phyloP scores from a whole-genome alignment of 2,329 filamentous ascomycete genomes.

The Fusarium albidum region DNA sequence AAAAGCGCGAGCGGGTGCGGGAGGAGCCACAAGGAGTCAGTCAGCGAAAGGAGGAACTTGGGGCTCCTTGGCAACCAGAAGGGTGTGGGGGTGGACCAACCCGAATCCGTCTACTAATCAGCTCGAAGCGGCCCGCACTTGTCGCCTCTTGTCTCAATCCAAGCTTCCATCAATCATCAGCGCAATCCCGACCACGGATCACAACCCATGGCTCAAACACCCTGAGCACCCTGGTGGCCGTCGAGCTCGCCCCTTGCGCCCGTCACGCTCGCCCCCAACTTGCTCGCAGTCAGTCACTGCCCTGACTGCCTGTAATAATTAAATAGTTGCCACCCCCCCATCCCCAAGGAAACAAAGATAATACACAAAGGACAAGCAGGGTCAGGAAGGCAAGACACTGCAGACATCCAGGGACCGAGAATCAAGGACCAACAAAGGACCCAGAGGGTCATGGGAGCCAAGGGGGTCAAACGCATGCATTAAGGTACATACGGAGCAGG shows the following conservation, averaged over 20 bases:
- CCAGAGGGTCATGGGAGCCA: constrained; percentile 1
- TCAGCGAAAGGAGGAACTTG: constrained; percentile 15
- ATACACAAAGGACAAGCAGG: not conserved
- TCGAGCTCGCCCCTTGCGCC: constrained; percentile 33
- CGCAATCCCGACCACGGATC: constrained; percentile 32
- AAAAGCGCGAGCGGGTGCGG: constrained; percentile 22
- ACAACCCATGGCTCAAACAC: constrained; percentile 23
- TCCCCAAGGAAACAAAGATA: constrained; percentile 14
- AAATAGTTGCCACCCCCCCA: constrained; percentile 5
- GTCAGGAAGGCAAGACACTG: not conserved
- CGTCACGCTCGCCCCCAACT: constrained; percentile 34
- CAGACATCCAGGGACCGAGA: constrained; percentile 18
- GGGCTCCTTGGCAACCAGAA: constrained; percentile 20
- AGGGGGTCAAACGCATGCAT: not conserved
- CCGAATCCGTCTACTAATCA: constrained; percentile 36
- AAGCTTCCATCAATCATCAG: constrained; percentile 35
- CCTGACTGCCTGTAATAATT: too few relatives aligned
- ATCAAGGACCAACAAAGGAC: constrained; percentile 12
- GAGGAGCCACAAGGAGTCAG: constrained; percentile 26
- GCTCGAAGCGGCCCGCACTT: constrained; percentile 21
- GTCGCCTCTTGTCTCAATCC: constrained; percentile 30
- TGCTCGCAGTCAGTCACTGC: constrained; percentile 5
- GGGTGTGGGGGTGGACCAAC: constrained; percentile 35
- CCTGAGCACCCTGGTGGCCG: constrained; percentile 27
- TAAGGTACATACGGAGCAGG: constrained; percentile 1